phyloP scores from a whole-genome alignment of 1,139 yeast species.

The Kluyveromyces sp. region DNA sequence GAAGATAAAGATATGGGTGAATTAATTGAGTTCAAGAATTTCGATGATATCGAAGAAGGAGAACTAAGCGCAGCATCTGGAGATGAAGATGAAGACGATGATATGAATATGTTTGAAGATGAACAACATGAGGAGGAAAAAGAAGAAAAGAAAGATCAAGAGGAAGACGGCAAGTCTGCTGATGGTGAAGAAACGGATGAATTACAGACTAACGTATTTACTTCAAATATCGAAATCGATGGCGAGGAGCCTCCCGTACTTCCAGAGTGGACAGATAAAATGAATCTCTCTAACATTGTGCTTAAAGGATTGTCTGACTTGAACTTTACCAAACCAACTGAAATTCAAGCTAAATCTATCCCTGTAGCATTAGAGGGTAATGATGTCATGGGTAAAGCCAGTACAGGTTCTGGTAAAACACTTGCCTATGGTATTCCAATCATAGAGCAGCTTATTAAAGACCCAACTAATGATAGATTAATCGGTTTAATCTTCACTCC shows the following conservation, averaged over 20 bases:
- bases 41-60: slow-evolving; percentile 22
- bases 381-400: slow-evolving; percentile 91
- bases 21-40: slow-evolving; percentile 18
- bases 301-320: slow-evolving; percentile 51
- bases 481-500: slow-evolving; percentile 85
- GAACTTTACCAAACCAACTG: slow-evolving; percentile 69
- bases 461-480: slow-evolving; percentile 35
- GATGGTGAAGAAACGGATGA: slow-evolving; percentile 8
- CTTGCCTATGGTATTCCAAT: slow-evolving; percentile 95
- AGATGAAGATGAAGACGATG: slow-evolving; percentile 17
- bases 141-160: slow-evolving; percentile 17
- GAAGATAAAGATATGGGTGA: slow-evolving; percentile 12
- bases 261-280: slow-evolving; percentile 51
- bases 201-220: slow-evolving; percentile 20
- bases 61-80: slow-evolving; percentile 20
- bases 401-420: slow-evolving; percentile 97
- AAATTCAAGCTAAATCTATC: slow-evolving; percentile 70
- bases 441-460: slow-evolving; percentile 50
- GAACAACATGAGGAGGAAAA: slow-evolving; percentile 5
- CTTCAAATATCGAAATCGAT: slow-evolving; percentile 23
- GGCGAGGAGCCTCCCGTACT: slow-evolving; percentile 33
- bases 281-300: slow-evolving; percentile 42
- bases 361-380: slow-evolving; percentile 66
- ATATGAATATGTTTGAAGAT: slow-evolving; percentile 4
- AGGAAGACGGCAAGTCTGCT: slow-evolving; percentile 7